A percentile compares a stretch with the other conserved stretches of the same genome.
phyloP scores from a whole-genome alignment of 495 filamentous ascomycete species.

The Penicillium pancosmium region DNA sequence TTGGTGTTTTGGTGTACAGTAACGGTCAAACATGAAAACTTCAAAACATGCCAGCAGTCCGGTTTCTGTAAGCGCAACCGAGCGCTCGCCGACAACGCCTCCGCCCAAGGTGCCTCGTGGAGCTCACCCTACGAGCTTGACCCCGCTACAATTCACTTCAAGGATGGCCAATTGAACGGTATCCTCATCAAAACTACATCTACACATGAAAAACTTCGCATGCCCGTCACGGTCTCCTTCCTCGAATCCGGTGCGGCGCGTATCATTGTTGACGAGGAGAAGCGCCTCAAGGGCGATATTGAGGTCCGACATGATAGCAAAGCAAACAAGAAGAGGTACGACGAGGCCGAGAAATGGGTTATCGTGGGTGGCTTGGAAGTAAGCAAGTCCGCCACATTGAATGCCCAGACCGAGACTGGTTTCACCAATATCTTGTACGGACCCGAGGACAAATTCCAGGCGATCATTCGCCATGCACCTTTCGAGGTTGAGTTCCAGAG shows the following conservation, averaged over 20 bases:
- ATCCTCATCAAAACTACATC: conserved; percentile 75
- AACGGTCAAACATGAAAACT: conserved; percentile 89
- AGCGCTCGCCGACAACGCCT: conserved; percentile 78
- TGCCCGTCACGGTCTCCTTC: conserved; percentile 87
- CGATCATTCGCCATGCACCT: conserved; percentile 77
- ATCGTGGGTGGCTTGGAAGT: conserved; percentile 77
- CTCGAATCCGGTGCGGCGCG: conserved; percentile 85
- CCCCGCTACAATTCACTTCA: conserved; percentile 69
- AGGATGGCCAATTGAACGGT: conserved; percentile 77
- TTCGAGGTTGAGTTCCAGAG: conserved; percentile 85
- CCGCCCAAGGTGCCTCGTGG: conserved; percentile 67
- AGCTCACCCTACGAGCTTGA: conserved; percentile 79
- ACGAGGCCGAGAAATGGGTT: conserved; percentile 85
- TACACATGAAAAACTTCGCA: conserved; percentile 63
- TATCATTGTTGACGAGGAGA: conserved; percentile 87
- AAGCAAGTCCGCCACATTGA: conserved; percentile 67
- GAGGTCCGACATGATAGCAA: conserved; percentile 81
- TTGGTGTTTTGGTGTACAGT: conserved; percentile 46
- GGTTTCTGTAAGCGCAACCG: conserved; percentile 97
- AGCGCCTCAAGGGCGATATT: conserved; percentile 84
- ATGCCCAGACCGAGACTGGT: conserved; percentile 56
- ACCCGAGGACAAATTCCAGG: conserved; percentile 72
- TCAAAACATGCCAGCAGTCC: conserved; percentile 93
- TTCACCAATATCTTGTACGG: conserved; percentile 82
- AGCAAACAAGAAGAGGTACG: conserved; percentile 88